Conservation (phyloP, 1,139 yeast species). For the Debaryomyces udenii region DNA sequence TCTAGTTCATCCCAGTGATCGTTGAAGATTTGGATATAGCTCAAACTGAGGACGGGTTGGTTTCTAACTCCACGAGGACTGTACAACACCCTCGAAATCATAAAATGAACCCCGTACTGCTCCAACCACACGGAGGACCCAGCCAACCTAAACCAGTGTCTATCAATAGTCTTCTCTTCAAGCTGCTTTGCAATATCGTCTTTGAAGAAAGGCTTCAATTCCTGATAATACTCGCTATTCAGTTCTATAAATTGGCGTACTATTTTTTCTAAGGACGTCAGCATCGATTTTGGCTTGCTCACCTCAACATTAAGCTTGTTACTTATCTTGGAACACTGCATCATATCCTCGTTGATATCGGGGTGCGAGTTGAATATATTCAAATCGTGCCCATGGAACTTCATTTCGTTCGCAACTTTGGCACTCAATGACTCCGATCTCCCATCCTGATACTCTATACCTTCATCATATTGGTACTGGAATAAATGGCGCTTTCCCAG, state of each 20-base stretch:
- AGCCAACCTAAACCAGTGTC: constrained; percentile 35
- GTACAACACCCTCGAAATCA: constrained; percentile 35
- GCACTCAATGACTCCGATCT: constrained; percentile 16
- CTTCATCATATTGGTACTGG: constrained; percentile 14
- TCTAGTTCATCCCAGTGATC: constrained; percentile 32
- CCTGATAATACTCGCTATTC: constrained; percentile 18
- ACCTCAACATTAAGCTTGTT: constrained; percentile 16
- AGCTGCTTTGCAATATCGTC: constrained; percentile 23
- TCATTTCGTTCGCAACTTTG: constrained; percentile 3
- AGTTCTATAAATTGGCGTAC: constrained; percentile 15
- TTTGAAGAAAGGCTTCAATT: constrained; percentile 22
- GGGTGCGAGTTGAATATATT: constrained; percentile 13
- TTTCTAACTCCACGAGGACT: constrained; percentile 24
- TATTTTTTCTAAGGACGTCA: constrained; percentile 15
- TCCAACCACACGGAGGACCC: constrained; percentile 39
- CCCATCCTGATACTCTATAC: not conserved
- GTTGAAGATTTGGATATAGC: constrained; percentile 30
- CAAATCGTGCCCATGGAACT: constrained; percentile 13
- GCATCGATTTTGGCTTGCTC: constrained; percentile 13
- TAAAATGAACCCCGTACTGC: constrained; percentile 35
- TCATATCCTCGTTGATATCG: constrained; percentile 21
- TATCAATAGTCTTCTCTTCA: constrained; percentile 18
- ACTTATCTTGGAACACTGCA: constrained; percentile 19
- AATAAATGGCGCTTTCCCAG: constrained; percentile 8
- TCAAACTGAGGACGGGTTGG: constrained; percentile 28